Evolutionary conservation across 148 eudicot genomes (phyloP), one percentile per base, ranked within the genome.

Genomic region (Rhododendron mucronatum): DNA sequence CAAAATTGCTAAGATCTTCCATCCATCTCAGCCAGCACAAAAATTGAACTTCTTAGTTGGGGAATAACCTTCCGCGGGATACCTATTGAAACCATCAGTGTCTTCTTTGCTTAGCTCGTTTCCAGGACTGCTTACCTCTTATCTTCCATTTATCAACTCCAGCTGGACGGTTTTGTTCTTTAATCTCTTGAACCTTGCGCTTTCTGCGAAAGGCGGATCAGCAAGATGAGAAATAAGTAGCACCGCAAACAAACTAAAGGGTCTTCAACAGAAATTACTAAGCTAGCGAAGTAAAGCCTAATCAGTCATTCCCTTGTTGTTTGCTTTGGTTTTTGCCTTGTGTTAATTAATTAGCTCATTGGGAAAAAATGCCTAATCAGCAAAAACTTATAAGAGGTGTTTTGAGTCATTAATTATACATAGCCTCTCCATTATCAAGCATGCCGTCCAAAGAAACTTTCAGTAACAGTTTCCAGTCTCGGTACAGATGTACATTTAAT

Each of bases 181-280:
- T 98, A 18, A 95, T 95, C 89, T 96, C 98, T 50, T 90, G 90
- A 83, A 95, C 98, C 91, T 94, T 95, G 74, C 98, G 98, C 88
- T 96, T 96, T 94, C 99, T 96, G 90, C 82, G 86, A 73, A 65
- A 44, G 90, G 35, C 26, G 35, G 74, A 67, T 26, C 5, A 3
- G 26, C 44, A 41, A 41, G 44, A 41, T 41, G 44, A 41, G 44
- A 41, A 41, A 41, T 41, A 5, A 30, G 69, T 21, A 80, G 57
- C 74, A 80, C 59, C 51, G 28, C 69, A 76, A 61, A n/a, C 80
- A 3, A 44, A 23, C 67, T 35, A 15, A 5, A 5, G 16, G 44
- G 35, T 91, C 30, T 74, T 37, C 23, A 35, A 74, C 45, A 35
- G 1, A 74, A 35, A 74, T 33, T 6, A 74, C 44, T 11, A 26